A percentile compares a stretch with the other conserved stretches of the same genome.
These are phyloP conservation scores for Paspalum notatum DNA, from an alignment of 176 grass and related monocot species.

Conservation along the genomic window DNA sequence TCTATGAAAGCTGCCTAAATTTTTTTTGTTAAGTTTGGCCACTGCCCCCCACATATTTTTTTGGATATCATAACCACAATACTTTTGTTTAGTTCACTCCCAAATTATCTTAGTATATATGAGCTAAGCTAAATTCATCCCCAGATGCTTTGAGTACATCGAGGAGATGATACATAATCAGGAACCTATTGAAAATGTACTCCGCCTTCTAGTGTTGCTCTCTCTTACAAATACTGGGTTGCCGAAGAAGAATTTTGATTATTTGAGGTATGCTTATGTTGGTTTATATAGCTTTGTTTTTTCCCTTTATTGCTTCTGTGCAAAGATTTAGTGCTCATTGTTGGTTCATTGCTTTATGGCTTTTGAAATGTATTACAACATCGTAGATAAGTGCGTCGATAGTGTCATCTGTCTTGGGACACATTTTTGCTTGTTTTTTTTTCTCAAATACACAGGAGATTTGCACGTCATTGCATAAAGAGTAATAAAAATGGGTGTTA, in stretches of 20 bases:
- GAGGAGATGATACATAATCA: constrained; percentile 99
- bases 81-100: background rate
- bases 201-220: constrained; percentile 88
- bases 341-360: no score
- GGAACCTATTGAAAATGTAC: constrained; percentile 79
- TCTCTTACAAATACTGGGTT: constrained; percentile 92
- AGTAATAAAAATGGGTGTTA: no score
- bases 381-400: no score
- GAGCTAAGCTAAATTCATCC: constrained; percentile 34
- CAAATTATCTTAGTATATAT: constrained; percentile 18
- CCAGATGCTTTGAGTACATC: constrained; percentile 96
- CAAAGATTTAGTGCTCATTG: background rate
- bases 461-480: no score
- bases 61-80: background rate
- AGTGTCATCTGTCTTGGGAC: background rate
- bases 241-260: constrained; percentile 90
- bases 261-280: constrained; percentile 70
- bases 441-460: no score
- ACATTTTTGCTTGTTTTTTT: no score
- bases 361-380: no score
- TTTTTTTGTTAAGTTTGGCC: background rate
- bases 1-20: background rate
- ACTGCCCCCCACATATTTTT: no score
- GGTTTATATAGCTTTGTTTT: constrained; percentile 13
- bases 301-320: constrained; percentile 15